These are phyloP conservation scores for Lactifluus pinguis DNA, from an alignment of 768 basidiomycete species.

Conservation along the genomic window DNA sequence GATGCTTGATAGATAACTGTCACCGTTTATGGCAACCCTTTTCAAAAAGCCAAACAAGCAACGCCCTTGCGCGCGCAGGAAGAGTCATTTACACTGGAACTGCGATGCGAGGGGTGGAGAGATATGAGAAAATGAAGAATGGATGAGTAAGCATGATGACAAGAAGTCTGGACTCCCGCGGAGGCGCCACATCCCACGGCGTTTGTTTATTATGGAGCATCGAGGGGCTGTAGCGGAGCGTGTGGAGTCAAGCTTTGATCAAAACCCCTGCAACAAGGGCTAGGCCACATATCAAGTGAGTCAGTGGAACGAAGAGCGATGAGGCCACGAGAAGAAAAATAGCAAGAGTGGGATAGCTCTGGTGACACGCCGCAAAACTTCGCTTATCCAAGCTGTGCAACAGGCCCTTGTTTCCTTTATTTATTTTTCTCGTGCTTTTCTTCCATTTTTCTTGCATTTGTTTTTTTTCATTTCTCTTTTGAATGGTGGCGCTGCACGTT, in stretches of 20 bases:
- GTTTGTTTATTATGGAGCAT: too few species aligned
- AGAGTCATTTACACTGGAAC: background rate
- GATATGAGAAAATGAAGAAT: too few species aligned
- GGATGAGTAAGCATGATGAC: background rate
- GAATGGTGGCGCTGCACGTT: background rate
- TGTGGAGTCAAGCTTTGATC: background rate
- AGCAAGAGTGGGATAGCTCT: slow-evolving; percentile 11
- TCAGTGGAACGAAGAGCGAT: background rate
- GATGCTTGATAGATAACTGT: background rate
- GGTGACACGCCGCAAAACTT: background rate
- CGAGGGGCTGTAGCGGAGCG: background rate
- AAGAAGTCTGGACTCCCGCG: too few species aligned
- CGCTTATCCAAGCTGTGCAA: background rate
- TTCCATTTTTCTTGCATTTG: background rate
- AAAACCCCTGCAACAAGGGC: background rate
- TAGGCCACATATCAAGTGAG: background rate
- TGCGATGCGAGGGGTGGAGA: background rate
- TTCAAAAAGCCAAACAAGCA: background rate
- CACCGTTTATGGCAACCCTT: background rate
- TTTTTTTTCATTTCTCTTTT: background rate
- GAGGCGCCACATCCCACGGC: too few species aligned
- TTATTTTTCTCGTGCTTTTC: background rate
- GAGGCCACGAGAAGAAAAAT: background rate
- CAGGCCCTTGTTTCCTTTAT: background rate
- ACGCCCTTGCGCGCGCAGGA: background rate